These are phyloP conservation scores for Schizosaccharomyces pombe DNA, from an alignment of 805 yeast genomes.

Conservation along the genomic window DNA sequence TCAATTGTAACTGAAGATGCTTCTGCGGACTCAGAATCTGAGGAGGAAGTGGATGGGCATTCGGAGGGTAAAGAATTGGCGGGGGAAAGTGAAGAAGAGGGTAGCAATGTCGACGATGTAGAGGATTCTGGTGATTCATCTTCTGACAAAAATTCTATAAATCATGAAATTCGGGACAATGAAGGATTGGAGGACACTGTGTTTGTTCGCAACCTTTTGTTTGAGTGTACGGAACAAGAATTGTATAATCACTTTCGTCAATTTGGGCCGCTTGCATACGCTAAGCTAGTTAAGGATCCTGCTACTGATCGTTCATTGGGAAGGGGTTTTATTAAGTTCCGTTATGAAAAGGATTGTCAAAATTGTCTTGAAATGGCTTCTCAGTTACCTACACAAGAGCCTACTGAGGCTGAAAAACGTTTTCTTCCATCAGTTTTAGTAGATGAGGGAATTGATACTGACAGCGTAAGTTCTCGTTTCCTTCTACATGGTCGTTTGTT, in stretches of 20 bases:
- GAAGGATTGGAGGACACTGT: constrained; percentile 29
- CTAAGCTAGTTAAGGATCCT: constrained; percentile 75
- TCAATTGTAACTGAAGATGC: constrained; percentile 9
- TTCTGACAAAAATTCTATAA: not conserved
- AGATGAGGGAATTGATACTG: constrained; percentile 33
- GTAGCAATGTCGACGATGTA: too few relatives aligned
- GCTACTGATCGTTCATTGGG: constrained; percentile 75
- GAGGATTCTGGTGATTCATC: too few relatives aligned
- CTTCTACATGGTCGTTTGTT: constrained; percentile 83
- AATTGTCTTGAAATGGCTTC: constrained; percentile 65
- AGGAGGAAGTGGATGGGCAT: constrained; percentile 8
- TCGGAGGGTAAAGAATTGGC: constrained; percentile 9
- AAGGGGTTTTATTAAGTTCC: constrained; percentile 83
- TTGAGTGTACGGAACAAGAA: constrained; percentile 68
- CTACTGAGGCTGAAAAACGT: constrained; percentile 29
- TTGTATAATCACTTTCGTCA: constrained; percentile 53
- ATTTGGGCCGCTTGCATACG: constrained; percentile 78
- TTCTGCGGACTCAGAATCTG: constrained; percentile 8
- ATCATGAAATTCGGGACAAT: not conserved
- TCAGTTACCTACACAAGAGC: constrained; percentile 22
- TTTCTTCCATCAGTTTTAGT: constrained; percentile 58
- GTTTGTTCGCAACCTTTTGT: constrained; percentile 82
- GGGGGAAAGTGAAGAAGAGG: too few relatives aligned
- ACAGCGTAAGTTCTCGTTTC: constrained; percentile 20
- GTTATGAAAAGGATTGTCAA: constrained; percentile 32